Evolutionary conservation across 2,329 filamentous ascomycete genomes (phyloP), one percentile per base, ranked within the genome.

Genomic region (Penicillium sp.): DNA sequence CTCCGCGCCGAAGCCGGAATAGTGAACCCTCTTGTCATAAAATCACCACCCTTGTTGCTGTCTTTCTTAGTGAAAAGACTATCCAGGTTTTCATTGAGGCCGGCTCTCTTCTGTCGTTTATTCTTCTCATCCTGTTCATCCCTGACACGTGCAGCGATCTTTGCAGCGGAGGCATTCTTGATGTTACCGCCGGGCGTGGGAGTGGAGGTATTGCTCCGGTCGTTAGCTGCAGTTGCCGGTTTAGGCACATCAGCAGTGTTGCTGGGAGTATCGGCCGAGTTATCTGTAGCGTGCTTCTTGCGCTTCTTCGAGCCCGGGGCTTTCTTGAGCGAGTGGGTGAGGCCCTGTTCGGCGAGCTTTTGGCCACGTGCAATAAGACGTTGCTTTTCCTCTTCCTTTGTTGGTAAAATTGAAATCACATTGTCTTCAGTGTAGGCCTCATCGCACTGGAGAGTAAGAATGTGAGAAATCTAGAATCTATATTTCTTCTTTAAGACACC

Each of bases 301-400:
- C 91, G 88, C 77, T 91, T 92, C 67, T 86, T 86, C 33, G 79
- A 80, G 5, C 83, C 81, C 2, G 79, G 73, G 0, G 79, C 87
- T 74, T 96, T 97, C 77, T 97, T 98, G 35, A 98, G 76, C 0
- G 88, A 91, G 72, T 99, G 95, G 1, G 92, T 86, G 26, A 98
- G 79, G 0, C 91, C 90, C 29, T 86, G 82, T 3, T 87, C 83
- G 46, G 82, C 84, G 14, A 99, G 77, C n/a, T 80, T 85, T 46
- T 88, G 86, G 6, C 87, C 80, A 51, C 95, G 82, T 45, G 85
- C 78, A 22, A 84, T 77, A 35, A 97, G 77, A 49, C 80, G 83
- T 29, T 86, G 82, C 39, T 92, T 82, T 47, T 98, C 95, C 16
- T 82, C 80, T 55, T 89, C 83, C 3, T 85, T 80, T 0, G 84